Conservation (phyloP, 2,329 filamentous ascomycete species). For the Westerdykella ornata region DNA sequence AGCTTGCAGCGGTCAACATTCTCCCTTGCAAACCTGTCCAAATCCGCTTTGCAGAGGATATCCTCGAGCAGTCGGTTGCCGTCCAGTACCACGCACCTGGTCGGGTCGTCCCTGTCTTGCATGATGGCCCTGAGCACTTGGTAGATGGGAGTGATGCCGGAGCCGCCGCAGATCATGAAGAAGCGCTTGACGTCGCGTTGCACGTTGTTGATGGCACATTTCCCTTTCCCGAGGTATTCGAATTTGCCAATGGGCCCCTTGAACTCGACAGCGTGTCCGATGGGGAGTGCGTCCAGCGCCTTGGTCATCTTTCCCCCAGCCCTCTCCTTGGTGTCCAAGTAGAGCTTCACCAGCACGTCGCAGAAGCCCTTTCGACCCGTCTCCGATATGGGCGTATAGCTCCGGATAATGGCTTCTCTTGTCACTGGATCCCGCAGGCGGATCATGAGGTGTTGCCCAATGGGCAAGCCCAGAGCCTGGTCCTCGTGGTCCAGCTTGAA, state of each 20-base stretch:
- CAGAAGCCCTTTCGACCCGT: slow-evolving; percentile 55
- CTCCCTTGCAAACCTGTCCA: slow-evolving; percentile 56
- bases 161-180: slow-evolving; percentile 81
- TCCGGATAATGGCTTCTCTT: slow-evolving; percentile 67
- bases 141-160: slow-evolving; percentile 88
- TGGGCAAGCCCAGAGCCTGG: slow-evolving; percentile 68
- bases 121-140: slow-evolving; percentile 73
- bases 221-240: slow-evolving; percentile 64
- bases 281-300: slow-evolving; percentile 64
- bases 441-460: slow-evolving; percentile 83
- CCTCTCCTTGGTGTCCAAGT: slow-evolving; percentile 53
- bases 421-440: slow-evolving; percentile 66
- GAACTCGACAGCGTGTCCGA: slow-evolving; percentile 71
- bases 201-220: slow-evolving; percentile 54
- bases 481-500: slow-evolving; percentile 67
- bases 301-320: slow-evolving; percentile 75
- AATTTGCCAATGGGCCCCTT: slow-evolving; percentile 87
- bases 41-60: slow-evolving; percentile 69
- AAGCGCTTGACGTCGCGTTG: slow-evolving; percentile 58
- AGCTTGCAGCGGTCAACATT: slow-evolving; percentile 56
- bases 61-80: slow-evolving; percentile 73
- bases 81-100: slow-evolving; percentile 65
- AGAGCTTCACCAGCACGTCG: slow-evolving; percentile 77
- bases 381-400: slow-evolving; percentile 79
- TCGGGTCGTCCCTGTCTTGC: slow-evolving; percentile 56